Conservation (phyloP, 1,139 yeast genomes). For the Candida sanyaensis region DNA sequence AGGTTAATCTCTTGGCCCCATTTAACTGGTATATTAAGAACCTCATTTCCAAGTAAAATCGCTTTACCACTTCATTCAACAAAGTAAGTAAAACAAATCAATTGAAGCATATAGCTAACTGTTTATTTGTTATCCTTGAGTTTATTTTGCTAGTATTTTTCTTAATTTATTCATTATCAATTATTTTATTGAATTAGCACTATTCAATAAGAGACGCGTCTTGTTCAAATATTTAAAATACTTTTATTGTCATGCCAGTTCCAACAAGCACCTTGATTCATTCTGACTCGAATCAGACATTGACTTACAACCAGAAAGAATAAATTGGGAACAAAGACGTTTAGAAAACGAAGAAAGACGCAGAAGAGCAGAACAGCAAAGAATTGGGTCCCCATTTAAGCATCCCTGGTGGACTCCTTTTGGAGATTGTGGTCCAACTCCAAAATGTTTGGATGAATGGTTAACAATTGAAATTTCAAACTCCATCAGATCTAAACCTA, state of each 20-base stretch:
- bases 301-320: not conserved
- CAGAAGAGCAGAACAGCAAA: conserved; percentile 9
- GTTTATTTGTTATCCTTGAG: no score
- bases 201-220: not conserved
- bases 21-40: no score
- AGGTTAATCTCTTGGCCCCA: no score
- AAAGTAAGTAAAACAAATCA: no score
- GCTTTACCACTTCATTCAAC: no score
- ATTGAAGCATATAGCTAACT: no score
- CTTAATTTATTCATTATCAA: no score
- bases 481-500: conserved; percentile 28
- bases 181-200: no score
- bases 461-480: conserved; percentile 24
- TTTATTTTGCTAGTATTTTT: no score
- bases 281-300: not conserved
- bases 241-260: conserved; percentile 5
- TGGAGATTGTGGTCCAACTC: conserved; percentile 17
- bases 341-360: conserved; percentile 7
- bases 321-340: conserved; percentile 6
- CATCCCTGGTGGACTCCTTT: conserved; percentile 18
- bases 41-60: no score
- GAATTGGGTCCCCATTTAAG: conserved; percentile 10
- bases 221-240: not conserved
- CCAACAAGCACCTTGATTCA: conserved; percentile 7
- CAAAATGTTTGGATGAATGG: conserved; percentile 27